A percentile compares a stretch with the other conserved stretches of the same genome.
These are phyloP conservation scores for Peziza echinospora DNA, from an alignment of 495 filamentous ascomycete species.

Conservation along the genomic window DNA sequence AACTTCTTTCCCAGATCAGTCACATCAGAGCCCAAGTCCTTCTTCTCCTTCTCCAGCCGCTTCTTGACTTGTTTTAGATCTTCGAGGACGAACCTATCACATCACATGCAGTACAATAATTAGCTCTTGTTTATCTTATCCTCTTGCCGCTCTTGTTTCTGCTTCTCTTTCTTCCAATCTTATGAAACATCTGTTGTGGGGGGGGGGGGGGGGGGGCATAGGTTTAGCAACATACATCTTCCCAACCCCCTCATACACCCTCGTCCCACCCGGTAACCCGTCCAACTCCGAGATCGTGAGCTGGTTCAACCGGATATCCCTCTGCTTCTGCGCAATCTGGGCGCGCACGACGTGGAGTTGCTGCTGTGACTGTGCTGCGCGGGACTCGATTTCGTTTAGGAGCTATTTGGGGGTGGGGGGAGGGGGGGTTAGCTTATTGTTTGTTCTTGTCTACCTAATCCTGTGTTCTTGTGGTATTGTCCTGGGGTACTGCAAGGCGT, in stretches of 20 bases:
- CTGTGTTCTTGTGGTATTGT: too few species aligned
- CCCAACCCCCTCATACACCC: slow-evolving; percentile 82
- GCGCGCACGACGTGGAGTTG: slow-evolving; percentile 73
- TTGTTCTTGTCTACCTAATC: too few species aligned
- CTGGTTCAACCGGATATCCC: slow-evolving; percentile 72
- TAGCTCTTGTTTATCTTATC: too few species aligned
- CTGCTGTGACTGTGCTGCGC: slow-evolving; percentile 69
- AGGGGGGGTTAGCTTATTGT: too few species aligned
- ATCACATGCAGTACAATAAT: not conserved
- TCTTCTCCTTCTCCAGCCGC: slow-evolving; percentile 51
- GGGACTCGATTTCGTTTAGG: slow-evolving; percentile 79
- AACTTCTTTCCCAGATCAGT: slow-evolving; percentile 68
- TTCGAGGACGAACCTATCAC: slow-evolving; percentile 59
- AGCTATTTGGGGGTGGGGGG: too few species aligned
- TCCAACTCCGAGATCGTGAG: slow-evolving; percentile 67
- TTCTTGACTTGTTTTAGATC: slow-evolving; percentile 51
- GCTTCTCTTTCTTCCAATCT: too few species aligned
- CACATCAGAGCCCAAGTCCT: slow-evolving; percentile 55
- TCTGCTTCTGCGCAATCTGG: slow-evolving; percentile 67
- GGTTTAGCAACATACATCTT: slow-evolving; percentile 72
- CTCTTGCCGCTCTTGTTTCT: too few species aligned
- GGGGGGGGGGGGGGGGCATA: not conserved
- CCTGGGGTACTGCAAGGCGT: too few species aligned
- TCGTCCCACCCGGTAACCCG: slow-evolving; percentile 52
- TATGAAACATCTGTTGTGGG: too few species aligned